These are phyloP conservation scores for Fibroporia radiculosa DNA, from an alignment of 768 basidiomycete species.

Conservation along the genomic window DNA sequence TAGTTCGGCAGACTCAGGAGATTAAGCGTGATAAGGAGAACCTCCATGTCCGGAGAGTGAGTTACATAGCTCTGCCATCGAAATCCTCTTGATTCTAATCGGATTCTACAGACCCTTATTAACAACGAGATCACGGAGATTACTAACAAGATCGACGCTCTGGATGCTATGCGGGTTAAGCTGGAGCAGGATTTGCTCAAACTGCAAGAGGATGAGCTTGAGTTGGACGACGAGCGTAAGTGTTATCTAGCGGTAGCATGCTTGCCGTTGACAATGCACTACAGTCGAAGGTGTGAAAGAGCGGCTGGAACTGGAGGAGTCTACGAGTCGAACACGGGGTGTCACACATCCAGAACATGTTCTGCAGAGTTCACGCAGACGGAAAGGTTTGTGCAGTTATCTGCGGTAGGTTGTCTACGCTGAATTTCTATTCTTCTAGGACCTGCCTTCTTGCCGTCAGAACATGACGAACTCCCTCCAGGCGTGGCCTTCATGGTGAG, in stretches of 20 bases:
- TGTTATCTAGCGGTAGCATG: conserved; percentile 10
- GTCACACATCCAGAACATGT: conserved; percentile 31
- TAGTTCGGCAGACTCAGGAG: conserved; percentile 76
- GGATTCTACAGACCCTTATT: conserved; percentile 71
- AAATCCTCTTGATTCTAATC: conserved; percentile 5
- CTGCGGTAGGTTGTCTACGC: background rate
- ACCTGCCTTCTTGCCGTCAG: conserved; percentile 93
- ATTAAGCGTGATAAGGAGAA: conserved; percentile 91
- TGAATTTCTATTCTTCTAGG: conserved; percentile 35
- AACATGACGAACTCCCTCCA: conserved; percentile 90
- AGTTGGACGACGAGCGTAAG: conserved; percentile 93
- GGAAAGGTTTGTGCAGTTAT: conserved; percentile 43
- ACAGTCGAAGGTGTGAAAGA: conserved; percentile 88
- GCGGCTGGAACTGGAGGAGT: conserved; percentile 65
- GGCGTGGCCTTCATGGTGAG: conserved; percentile 95
- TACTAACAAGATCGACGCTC: conserved; percentile 77
- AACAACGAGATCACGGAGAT: conserved; percentile 86
- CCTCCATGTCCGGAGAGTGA: conserved; percentile 76
- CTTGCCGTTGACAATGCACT: conserved; percentile 2
- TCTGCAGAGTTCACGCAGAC: conserved; percentile 56
- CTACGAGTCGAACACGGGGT: conserved; percentile 24
- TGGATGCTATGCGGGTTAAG: conserved; percentile 73
- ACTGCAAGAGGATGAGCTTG: conserved; percentile 91
- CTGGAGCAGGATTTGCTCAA: conserved; percentile 79
- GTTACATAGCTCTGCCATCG: conserved; percentile 21